phyloP scores from a whole-genome alignment of 805 yeast genomes.

The Teunomyces atbi region DNA sequence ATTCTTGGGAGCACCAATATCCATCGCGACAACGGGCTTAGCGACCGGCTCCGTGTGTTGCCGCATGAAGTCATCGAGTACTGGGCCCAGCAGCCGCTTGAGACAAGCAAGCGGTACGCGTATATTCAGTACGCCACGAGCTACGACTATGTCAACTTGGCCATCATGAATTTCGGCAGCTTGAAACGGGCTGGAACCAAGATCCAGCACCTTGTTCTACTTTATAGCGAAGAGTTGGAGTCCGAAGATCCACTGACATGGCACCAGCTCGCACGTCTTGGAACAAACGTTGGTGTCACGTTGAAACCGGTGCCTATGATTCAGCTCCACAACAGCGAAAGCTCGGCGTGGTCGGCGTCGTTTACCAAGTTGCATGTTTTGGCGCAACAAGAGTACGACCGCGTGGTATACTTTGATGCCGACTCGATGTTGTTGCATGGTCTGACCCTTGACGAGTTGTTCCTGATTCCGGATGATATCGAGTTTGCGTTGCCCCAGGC shows the following conservation, averaged over 20 bases:
- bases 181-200: slow-evolving; percentile 35
- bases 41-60: slow-evolving; percentile 17
- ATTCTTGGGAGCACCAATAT: slow-evolving; percentile 13
- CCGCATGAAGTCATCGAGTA: slow-evolving; percentile 22
- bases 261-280: slow-evolving; percentile 10
- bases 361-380: slow-evolving; percentile 58
- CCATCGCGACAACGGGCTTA: slow-evolving; percentile 13
- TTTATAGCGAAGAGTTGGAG: slow-evolving; percentile 28
- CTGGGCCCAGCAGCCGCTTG: slow-evolving; percentile 9
- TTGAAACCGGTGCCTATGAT: slow-evolving; percentile 24
- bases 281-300: slow-evolving; percentile 21
- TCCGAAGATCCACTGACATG: slow-evolving; percentile 12
- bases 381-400: slow-evolving; percentile 46
- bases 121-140: slow-evolving; percentile 64
- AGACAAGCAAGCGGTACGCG: slow-evolving; percentile 35
- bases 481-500: slow-evolving; percentile 34
- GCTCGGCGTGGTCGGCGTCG: slow-evolving; percentile 46
- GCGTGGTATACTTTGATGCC: slow-evolving; percentile 57
- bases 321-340: slow-evolving; percentile 10
- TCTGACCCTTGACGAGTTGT: slow-evolving; percentile 31
- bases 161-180: slow-evolving; percentile 43
- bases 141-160: slow-evolving; percentile 48
- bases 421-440: slow-evolving; percentile 44
- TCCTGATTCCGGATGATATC: slow-evolving; percentile 23
- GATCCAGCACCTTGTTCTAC: slow-evolving; percentile 46